A percentile compares a stretch with the other conserved stretches of the same genome.
Evolutionary conservation across 2,329 filamentous ascomycete genomes (phyloP).

Genomic region (Microascus cirrosus): DNA sequence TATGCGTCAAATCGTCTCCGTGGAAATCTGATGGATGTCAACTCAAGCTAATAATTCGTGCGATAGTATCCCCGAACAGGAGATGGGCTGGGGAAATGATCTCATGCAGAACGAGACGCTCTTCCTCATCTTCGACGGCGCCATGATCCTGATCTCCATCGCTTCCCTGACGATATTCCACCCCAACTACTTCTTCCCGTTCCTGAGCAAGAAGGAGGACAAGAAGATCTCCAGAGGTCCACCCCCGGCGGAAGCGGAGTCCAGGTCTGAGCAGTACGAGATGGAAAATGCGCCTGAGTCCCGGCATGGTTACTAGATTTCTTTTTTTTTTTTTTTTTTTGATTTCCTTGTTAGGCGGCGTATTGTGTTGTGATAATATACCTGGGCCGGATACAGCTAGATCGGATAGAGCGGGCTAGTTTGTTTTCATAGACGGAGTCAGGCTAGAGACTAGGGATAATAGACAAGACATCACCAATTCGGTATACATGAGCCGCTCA

Average conservation of each 20-base stretch:
- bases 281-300: background rate
- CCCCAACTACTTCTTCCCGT: constrained; percentile 8
- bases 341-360: background rate
- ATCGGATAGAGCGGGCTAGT: too few species aligned
- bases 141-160: constrained; percentile 8
- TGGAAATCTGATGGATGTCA: background rate
- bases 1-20: background rate
- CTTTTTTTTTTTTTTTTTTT: background rate
- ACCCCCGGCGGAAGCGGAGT: background rate
- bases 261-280: background rate
- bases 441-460: too few species aligned
- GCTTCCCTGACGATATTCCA: constrained; percentile 6
- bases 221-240: background rate
- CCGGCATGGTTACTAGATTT: background rate
- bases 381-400: too few species aligned
- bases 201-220: background rate
- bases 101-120: constrained; percentile 9
- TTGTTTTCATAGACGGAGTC: too few species aligned
- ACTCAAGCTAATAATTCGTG: background rate
- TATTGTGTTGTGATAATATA: background rate
- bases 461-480: too few species aligned
- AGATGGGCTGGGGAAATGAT: constrained; percentile 7
- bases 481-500: too few species aligned
- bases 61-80: constrained; percentile 7
- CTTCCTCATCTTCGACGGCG: constrained; percentile 10